phyloP scores from a whole-genome alignment of 2,329 filamentous ascomycete species.

The Diaporthe velutina region DNA sequence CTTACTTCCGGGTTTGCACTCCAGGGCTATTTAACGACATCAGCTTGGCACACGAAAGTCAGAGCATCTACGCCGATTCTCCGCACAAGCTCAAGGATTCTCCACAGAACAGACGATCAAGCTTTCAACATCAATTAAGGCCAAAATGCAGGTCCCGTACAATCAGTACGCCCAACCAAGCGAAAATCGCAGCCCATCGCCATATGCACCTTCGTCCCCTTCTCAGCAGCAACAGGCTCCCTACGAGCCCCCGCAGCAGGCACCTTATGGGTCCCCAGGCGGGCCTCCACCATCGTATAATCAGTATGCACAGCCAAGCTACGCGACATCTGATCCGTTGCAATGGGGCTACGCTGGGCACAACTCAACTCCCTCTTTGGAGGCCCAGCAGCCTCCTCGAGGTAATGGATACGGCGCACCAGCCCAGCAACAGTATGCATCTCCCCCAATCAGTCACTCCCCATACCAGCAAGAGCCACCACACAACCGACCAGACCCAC shows the following conservation, averaged over 20 bases:
- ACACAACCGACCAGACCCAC: not conserved
- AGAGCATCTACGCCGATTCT: no score
- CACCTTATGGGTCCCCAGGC: not conserved
- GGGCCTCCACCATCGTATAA: conserved; percentile 25
- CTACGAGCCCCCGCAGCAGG: not conserved
- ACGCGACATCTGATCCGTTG: conserved; percentile 14
- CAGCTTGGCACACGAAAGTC: not conserved
- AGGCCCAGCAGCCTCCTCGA: not conserved
- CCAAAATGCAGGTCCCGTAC: conserved; percentile 32
- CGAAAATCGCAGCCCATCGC: conserved; percentile 21
- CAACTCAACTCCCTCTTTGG: not conserved
- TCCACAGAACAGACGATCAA: not conserved
- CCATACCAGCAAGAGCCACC: conserved; percentile 29
- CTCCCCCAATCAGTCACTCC: not conserved
- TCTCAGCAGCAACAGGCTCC: conserved; percentile 21
- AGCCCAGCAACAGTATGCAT: conserved; percentile 21
- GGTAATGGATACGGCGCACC: not conserved
- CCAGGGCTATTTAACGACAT: not conserved
- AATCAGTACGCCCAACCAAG: conserved; percentile 15
- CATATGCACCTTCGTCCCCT: conserved; percentile 21
- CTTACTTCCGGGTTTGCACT: no score
- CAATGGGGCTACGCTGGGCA: conserved; percentile 19
- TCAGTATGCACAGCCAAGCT: conserved; percentile 19
- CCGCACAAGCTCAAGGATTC: no score
- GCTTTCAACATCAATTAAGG: not conserved